phyloP scores from a whole-genome alignment of 257 asterid genomes.

The Solanum chaucha region DNA sequence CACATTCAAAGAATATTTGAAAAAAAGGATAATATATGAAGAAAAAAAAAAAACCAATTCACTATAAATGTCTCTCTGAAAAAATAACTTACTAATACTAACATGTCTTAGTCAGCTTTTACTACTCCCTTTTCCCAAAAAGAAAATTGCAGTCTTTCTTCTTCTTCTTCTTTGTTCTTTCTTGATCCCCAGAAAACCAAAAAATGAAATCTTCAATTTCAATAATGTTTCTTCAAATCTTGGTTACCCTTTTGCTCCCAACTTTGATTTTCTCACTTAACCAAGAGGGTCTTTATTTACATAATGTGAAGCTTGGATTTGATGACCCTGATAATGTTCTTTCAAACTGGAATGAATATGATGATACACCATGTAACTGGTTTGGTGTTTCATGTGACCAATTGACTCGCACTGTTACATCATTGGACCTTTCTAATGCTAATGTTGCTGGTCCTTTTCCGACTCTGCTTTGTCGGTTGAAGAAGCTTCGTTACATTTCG shows the following conservation, averaged over 20 bases:
- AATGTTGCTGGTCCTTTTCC: constrained; percentile 86
- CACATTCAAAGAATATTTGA: background rate
- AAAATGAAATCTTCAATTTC: background rate
- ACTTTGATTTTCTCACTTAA: constrained; percentile 32
- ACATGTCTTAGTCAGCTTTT: constrained; percentile 7
- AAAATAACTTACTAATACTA: background rate
- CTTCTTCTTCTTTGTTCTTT: background rate
- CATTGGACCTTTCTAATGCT: constrained; percentile 72
- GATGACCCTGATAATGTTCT: constrained; percentile 69
- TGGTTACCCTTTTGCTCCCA: constrained; percentile 12
- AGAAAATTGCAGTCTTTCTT: background rate
- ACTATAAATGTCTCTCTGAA: background rate
- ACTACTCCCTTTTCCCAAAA: background rate
- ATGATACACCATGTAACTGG: constrained; percentile 73
- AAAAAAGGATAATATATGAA: background rate
- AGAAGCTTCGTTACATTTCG: constrained; percentile 40
- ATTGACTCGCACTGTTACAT: constrained; percentile 31
- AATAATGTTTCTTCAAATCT: constrained; percentile 10
- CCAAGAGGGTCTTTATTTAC: constrained; percentile 60
- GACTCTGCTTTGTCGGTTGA: constrained; percentile 54
- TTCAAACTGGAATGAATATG: constrained; percentile 56
- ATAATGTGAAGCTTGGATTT: constrained; percentile 47
- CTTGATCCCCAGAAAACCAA: background rate
- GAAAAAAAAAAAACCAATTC: background rate
- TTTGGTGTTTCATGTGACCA: constrained; percentile 60